Evolutionary conservation across 352 stramenopile genomes (phyloP).

Genomic region (Ophiocytium majus): DNA sequence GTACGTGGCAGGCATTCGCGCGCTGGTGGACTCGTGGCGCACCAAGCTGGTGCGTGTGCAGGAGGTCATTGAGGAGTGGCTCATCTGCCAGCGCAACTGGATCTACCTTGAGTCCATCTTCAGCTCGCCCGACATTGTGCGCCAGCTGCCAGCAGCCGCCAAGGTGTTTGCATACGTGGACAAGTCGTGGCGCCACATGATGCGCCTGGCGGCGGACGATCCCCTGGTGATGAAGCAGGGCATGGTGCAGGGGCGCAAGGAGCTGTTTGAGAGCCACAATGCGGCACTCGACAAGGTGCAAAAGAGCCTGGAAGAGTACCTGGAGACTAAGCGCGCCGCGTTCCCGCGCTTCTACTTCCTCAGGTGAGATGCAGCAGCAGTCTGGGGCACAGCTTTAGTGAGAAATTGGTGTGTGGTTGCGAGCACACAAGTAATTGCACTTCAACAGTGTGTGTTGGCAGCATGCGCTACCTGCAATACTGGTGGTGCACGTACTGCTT

Average conservation of each 20-base stretch:
- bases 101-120: constrained; percentile 93
- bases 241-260: constrained; percentile 54
- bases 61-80: constrained; percentile 77
- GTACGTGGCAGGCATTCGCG: constrained; percentile 81
- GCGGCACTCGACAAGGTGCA: constrained; percentile 65
- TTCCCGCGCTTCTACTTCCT: constrained; percentile 87
- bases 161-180: constrained; percentile 85
- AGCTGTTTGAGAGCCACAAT: constrained; percentile 63
- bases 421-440: too few relatives aligned
- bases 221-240: constrained; percentile 72
- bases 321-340: constrained; percentile 65
- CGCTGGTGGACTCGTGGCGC: constrained; percentile 79
- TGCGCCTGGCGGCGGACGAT: constrained; percentile 77
- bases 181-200: constrained; percentile 82
- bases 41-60: constrained; percentile 69
- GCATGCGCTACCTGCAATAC: too few relatives aligned
- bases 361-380: too few relatives aligned
- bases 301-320: constrained; percentile 66
- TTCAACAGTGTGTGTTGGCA: too few relatives aligned
- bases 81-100: constrained; percentile 81
- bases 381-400: too few relatives aligned
- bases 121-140: constrained; percentile 78
- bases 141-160: constrained; percentile 77
- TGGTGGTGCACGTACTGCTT: too few relatives aligned
- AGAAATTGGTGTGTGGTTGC: too few relatives aligned